Percentiles rank a stretch among this genome's conserved stretches.
phyloP scores from a whole-genome alignment of 2,329 filamentous ascomycete species.

The Talaromyces sp. region DNA sequence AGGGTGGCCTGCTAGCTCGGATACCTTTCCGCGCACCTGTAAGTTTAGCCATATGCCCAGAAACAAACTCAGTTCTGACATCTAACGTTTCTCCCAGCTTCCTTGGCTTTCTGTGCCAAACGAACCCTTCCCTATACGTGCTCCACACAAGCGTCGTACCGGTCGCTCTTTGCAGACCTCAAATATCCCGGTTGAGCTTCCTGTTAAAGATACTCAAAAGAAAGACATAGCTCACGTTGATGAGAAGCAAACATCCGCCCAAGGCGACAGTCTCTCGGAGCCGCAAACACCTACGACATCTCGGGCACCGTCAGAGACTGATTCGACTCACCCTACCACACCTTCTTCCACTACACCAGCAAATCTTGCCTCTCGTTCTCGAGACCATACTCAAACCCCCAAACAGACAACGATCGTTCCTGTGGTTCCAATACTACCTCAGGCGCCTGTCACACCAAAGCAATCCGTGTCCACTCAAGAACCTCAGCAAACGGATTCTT shows the following conservation, averaged over 20 bases:
- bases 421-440: constrained; percentile 44
- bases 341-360: constrained; percentile 48
- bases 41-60: constrained; percentile 20
- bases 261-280: constrained; percentile 33
- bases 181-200: constrained; percentile 44
- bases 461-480: constrained; percentile 30
- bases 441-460: constrained; percentile 31
- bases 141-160: constrained; percentile 44
- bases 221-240: constrained; percentile 22
- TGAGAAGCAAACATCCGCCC: constrained; percentile 20
- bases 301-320: constrained; percentile 53
- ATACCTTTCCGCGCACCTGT: constrained; percentile 49
- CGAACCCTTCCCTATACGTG: constrained; percentile 50
- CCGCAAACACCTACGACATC: constrained; percentile 56
- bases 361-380: constrained; percentile 25
- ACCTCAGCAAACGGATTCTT: constrained; percentile 22
- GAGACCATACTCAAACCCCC: constrained; percentile 29
- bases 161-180: constrained; percentile 32
- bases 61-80: constrained; percentile 12
- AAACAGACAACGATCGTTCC: constrained; percentile 45
- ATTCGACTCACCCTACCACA: constrained; percentile 52
- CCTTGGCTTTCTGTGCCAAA: constrained; percentile 58
- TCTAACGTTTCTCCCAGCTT: constrained; percentile 35
- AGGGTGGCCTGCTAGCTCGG: constrained; percentile 22
- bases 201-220: constrained; percentile 39